Conservation (phyloP, 768 basidiomycete genomes). For the Amanita phalloides region DNA sequence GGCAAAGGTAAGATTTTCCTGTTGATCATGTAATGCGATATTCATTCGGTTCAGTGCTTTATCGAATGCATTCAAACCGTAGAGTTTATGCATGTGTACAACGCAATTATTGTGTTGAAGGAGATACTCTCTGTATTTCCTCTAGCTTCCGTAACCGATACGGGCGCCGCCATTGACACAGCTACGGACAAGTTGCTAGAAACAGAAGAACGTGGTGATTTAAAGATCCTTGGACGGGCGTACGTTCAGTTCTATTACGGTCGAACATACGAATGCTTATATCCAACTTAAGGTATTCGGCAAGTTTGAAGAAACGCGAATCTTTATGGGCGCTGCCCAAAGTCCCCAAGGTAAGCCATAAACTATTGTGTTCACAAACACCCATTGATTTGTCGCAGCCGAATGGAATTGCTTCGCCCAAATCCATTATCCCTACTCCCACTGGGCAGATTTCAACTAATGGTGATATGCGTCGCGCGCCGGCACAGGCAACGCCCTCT, state of each 20-base stretch:
- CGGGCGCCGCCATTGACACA: conserved; percentile 43
- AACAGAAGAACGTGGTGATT: conserved; percentile 72
- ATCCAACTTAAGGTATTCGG: conserved; percentile 43
- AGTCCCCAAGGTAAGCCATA: conserved; percentile 15
- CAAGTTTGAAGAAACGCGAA: conserved; percentile 68
- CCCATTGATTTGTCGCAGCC: conserved; percentile 9
- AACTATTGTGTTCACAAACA: not conserved
- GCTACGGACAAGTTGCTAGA: conserved; percentile 60
- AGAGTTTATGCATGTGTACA: conserved; percentile 97
- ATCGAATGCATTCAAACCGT: conserved; percentile 72
- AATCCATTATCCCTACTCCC: conserved; percentile 10
- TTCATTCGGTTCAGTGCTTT: conserved; percentile 43
- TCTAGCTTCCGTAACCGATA: conserved; percentile 43
- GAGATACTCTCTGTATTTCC: conserved; percentile 90
- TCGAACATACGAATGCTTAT: conserved; percentile 4
- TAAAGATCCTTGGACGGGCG: conserved; percentile 74
- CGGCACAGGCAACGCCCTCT: conserved; percentile 32
- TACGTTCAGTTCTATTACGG: conserved; percentile 23
- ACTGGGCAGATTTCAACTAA: not conserved
- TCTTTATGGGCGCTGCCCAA: conserved; percentile 35
- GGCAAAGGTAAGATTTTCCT: conserved; percentile 35
- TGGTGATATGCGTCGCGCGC: conserved; percentile 26
- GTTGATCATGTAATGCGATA: not conserved
- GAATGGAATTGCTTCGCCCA: conserved; percentile 22
- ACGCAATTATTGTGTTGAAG: conserved; percentile 88